Conservation (phyloP, 768 basidiomycete genomes). For the Calocybe gangraenosa region DNA sequence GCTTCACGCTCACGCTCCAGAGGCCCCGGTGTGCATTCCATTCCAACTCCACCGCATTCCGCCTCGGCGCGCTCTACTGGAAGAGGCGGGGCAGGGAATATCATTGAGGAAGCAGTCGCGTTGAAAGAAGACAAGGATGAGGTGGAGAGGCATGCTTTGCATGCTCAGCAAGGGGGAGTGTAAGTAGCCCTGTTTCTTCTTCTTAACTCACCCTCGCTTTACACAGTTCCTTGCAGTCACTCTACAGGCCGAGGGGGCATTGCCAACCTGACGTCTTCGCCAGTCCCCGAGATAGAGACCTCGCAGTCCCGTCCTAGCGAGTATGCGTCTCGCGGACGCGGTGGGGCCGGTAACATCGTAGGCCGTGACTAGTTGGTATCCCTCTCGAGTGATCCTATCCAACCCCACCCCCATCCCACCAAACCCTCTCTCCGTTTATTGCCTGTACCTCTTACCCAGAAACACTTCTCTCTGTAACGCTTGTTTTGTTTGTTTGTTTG, state of each 20-base stretch:
- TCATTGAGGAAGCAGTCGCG: slow-evolving; percentile 10
- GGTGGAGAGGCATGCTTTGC: neutral
- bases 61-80: slow-evolving; percentile 14
- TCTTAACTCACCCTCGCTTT: neutral
- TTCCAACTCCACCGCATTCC: neutral
- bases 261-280: slow-evolving; percentile 1
- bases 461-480: too few relatives aligned
- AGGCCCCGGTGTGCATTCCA: slow-evolving; percentile 1
- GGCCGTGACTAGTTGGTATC: too few relatives aligned
- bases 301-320: neutral
- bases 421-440: too few relatives aligned
- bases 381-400: too few relatives aligned
- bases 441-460: too few relatives aligned
- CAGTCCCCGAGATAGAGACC: neutral
- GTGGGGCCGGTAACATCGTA: too few relatives aligned
- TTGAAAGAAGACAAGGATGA: slow-evolving; percentile 12
- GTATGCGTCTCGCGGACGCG: neutral
- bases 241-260: slow-evolving; percentile 5
- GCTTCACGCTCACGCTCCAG: slow-evolving; percentile 47
- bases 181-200: neutral
- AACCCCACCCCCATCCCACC: too few relatives aligned
- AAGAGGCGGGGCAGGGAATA: slow-evolving; percentile 18
- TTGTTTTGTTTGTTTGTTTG: too few relatives aligned
- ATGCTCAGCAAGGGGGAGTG: slow-evolving; percentile 8
- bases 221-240: slow-evolving; percentile 1